A percentile compares a stretch with the other conserved stretches of the same genome.
Conservation (phyloP, 2,329 filamentous ascomycete species). For the Penicillium sp. region DNA sequence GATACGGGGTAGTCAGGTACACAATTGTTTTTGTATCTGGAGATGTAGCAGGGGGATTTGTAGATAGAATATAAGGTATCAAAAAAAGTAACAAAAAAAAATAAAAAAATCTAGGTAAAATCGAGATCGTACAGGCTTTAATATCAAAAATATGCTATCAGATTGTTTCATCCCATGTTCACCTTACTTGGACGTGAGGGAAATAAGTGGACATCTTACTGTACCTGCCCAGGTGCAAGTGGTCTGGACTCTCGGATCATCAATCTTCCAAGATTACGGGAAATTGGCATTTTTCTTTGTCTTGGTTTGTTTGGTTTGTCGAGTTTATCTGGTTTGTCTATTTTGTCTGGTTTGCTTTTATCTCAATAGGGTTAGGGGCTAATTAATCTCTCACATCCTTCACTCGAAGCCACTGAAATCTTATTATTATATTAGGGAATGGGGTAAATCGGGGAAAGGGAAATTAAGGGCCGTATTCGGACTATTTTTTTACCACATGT, state of each 20-base stretch:
- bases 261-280: constrained; percentile 5
- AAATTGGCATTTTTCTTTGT: not conserved
- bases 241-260: constrained; percentile 12
- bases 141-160: not conserved
- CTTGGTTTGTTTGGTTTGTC: not conserved
- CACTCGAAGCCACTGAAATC: not conserved
- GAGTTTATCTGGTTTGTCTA: not conserved
- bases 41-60: not conserved
- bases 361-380: not conserved
- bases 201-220: not conserved
- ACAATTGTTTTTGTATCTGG: not conserved
- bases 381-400: not conserved
- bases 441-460: not conserved
- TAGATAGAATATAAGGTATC: not conserved
- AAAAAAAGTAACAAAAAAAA: not conserved
- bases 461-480: not conserved
- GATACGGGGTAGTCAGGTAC: constrained; percentile 13
- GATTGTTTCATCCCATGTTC: constrained; percentile 13
- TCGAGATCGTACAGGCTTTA: constrained; percentile 1
- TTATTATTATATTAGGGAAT: not conserved
- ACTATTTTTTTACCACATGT: not conserved
- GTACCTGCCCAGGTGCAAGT: not conserved
- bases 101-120: not conserved
- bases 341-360: not conserved
- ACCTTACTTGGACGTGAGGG: constrained; percentile 11